These are phyloP conservation scores for Diplodia intermedia DNA, from an alignment of 2,329 filamentous ascomycete species.

Conservation along the genomic window DNA sequence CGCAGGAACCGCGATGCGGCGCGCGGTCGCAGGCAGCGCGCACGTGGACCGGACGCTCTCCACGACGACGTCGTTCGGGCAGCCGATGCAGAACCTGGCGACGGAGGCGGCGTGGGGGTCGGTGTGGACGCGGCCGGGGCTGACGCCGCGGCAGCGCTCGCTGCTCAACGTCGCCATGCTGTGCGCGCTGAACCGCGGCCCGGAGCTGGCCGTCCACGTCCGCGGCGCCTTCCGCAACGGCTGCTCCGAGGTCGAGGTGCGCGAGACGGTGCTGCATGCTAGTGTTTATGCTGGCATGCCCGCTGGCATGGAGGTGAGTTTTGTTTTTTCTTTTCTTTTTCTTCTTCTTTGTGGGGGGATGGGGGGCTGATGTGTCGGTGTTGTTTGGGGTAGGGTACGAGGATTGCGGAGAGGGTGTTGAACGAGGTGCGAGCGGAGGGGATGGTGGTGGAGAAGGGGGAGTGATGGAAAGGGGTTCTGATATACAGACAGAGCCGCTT, in stretches of 20 bases:
- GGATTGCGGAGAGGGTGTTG: conserved; percentile 57
- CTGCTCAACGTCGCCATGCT: conserved; percentile 69
- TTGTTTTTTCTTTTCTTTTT: conserved; percentile 33
- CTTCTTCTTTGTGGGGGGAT: not conserved
- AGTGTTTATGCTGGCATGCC: conserved; percentile 62
- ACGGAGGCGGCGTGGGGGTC: conserved; percentile 71
- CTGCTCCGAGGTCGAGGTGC: conserved; percentile 43
- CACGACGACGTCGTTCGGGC: conserved; percentile 65
- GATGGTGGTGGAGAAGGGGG: conserved; percentile 18
- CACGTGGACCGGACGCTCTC: conserved; percentile 65
- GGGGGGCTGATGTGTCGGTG: not conserved
- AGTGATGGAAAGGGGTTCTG: conserved; percentile 41
- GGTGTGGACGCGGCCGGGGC: conserved; percentile 67
- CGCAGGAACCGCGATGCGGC: not conserved
- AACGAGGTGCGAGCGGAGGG: conserved; percentile 54
- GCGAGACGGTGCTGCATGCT: conserved; percentile 62
- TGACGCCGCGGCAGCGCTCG: conserved; percentile 42
- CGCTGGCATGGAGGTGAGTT: conserved; percentile 58
- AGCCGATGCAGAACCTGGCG: conserved; percentile 67
- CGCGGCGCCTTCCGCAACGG: conserved; percentile 65
- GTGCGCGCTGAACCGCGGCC: conserved; percentile 64
- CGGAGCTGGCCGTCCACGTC: conserved; percentile 65
- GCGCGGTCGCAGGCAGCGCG: conserved; percentile 44
- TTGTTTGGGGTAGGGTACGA: conserved; percentile 47
- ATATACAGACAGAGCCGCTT: conserved; percentile 37